Base-by-base conservation (phyloP, 1,139 yeast species). In the Taphrina pruni region DNA sequence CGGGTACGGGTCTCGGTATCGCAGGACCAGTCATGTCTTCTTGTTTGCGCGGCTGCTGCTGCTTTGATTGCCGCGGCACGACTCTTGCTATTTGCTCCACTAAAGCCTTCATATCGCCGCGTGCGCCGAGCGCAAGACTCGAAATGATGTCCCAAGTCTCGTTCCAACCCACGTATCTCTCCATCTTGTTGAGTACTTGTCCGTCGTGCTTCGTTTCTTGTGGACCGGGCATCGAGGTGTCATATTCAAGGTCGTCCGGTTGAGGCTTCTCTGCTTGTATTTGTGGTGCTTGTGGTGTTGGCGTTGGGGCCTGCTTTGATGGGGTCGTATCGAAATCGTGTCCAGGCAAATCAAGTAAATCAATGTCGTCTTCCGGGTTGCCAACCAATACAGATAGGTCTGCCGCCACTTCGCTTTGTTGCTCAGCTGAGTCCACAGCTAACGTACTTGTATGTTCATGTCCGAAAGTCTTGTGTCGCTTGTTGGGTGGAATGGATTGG, bases 81-180 rank as follows among this genome's bases (percentile, higher is more conserved):
- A 6, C 21, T n/a, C 54, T 50, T 35, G 21, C 21, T 32, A 50
- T 11, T 11, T 20, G 36, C n/a, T 50, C 54, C 8, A 50, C 54
- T 4, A 7, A 32, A 4, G n/a, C 54, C 36, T 50, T 32, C n/a
- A 2, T 14, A 20, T 35, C 36, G n/a, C 54, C 54, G 32, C 54
- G 32, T 6, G 21, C 8, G 7, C 60, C 60, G 43, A 56, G 4
- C 36, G 32, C 8, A 3, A 56, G 9, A 26, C 60, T 48, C 9
- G 26, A 12, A 35, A 56, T 48, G 20, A 56, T 56, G 43, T 56
- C 60, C 60, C 60, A 56, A n/a, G 60, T 56, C 36, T 56, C 60
- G 36, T 41, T 38, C 50, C 50, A 56, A 5, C 60, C 60, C 50
- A 56, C 36, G 36, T 56, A 48, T 9, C 7, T 9, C 9, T 56